These are phyloP conservation scores for Russula earlei DNA, from an alignment of 768 basidiomycete species.

Conservation along the genomic window DNA sequence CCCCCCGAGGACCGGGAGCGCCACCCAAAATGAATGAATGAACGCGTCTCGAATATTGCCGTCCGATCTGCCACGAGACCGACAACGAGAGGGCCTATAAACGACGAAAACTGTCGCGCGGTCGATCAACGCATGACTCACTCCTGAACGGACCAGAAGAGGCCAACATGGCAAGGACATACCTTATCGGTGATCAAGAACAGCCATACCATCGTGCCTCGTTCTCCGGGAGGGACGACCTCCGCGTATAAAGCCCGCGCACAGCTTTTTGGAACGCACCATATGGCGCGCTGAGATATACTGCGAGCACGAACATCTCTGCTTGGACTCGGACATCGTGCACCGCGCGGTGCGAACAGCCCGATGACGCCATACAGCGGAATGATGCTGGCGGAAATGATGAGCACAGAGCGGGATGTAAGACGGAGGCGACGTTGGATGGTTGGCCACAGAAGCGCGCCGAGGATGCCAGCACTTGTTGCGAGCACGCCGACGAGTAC, in stretches of 20 bases:
- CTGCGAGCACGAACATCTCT: constrained; percentile 80
- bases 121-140: too few relatives aligned
- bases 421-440: constrained; percentile 57
- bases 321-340: constrained; percentile 61
- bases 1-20: constrained; percentile 67
- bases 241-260: constrained; percentile 82
- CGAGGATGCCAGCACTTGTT: constrained; percentile 68
- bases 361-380: constrained; percentile 80
- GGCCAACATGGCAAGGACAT: too few relatives aligned
- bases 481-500: constrained; percentile 75
- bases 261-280: constrained; percentile 90
- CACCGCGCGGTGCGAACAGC: constrained; percentile 44
- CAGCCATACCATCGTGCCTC: constrained; percentile 85
- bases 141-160: too few relatives aligned
- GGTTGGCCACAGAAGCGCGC: constrained; percentile 70
- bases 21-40: constrained; percentile 71
- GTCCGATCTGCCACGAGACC: constrained; percentile 82
- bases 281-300: constrained; percentile 71
- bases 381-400: constrained; percentile 55
- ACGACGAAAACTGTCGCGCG: constrained; percentile 66
- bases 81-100: constrained; percentile 84
- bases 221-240: constrained; percentile 76
- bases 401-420: constrained; percentile 62
- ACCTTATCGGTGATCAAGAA: constrained; percentile 91
- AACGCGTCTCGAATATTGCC: constrained; percentile 87